A percentile compares a stretch with the other conserved stretches of the same genome.
Evolutionary conservation across 805 yeast species (phyloP).

Genomic region (Maudiozyma barnettii): DNA sequence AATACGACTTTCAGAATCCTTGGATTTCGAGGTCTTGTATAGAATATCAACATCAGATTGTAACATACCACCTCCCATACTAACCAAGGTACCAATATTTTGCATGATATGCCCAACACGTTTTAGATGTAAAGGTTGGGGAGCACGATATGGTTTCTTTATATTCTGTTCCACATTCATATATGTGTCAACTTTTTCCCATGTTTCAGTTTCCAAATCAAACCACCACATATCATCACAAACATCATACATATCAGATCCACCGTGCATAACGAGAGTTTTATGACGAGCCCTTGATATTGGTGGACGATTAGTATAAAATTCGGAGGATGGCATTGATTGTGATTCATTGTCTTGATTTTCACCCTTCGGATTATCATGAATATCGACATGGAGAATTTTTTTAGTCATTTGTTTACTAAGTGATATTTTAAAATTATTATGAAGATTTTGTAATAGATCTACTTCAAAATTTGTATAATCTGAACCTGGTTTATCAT

Average conservation of each 20-base stretch:
- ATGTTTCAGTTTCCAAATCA: slow-evolving; percentile 34
- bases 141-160: background rate
- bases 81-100: slow-evolving; percentile 15
- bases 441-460: slow-evolving; percentile 6
- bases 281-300: background rate
- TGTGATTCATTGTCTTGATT: background rate
- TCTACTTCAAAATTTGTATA: slow-evolving; percentile 5
- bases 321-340: background rate
- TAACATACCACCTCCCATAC: slow-evolving; percentile 24
- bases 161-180: background rate
- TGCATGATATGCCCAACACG: slow-evolving; percentile 24
- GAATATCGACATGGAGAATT: background rate
- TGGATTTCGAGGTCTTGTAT: background rate
- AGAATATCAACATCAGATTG: slow-evolving; percentile 21
- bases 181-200: slow-evolving; percentile 26
- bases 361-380: background rate
- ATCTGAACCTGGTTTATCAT: slow-evolving; percentile 4
- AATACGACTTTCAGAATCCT: background rate
- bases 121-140: slow-evolving; percentile 10
- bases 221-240: slow-evolving; percentile 44
- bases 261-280: slow-evolving; percentile 31
- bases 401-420: background rate
- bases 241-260: slow-evolving; percentile 29
- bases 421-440: slow-evolving; percentile 1
- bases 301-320: background rate